Percentiles rank a stretch among this genome's conserved stretches.
These are phyloP conservation scores for Thermomyces lanuginosus DNA, from an alignment of 2,329 filamentous ascomycete species.

Conservation along the genomic window DNA sequence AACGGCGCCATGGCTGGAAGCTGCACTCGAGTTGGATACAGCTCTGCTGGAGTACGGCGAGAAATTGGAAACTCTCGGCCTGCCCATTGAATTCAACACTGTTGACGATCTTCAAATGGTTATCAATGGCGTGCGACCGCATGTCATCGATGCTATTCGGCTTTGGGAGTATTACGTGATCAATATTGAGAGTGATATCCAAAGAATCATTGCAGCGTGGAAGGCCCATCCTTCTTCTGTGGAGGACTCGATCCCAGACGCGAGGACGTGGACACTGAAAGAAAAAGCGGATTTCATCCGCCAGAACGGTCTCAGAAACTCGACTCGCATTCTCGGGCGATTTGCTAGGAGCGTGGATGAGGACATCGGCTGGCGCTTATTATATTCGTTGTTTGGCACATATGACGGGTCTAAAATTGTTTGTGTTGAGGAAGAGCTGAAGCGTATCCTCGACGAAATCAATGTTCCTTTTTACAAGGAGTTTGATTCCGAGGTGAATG, in stretches of 20 bases:
- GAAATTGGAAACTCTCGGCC: conserved; percentile 47
- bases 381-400: conserved; percentile 51
- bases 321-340: conserved; percentile 61
- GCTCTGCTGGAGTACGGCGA: conserved; percentile 51
- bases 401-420: conserved; percentile 22
- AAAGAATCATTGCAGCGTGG: conserved; percentile 58
- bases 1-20: conserved; percentile 59
- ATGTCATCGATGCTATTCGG: conserved; percentile 59
- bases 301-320: conserved; percentile 52
- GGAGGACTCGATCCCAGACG: conserved; percentile 29
- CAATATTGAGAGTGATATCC: conserved; percentile 56
- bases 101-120: conserved; percentile 59
- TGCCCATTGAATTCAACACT: conserved; percentile 57
- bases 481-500: conserved; percentile 67
- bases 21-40: conserved; percentile 59
- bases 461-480: conserved; percentile 85
- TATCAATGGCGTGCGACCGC: conserved; percentile 68
- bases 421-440: conserved; percentile 38
- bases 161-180: conserved; percentile 91
- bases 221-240: conserved; percentile 21
- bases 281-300: conserved; percentile 45
- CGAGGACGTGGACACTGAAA: conserved; percentile 36
- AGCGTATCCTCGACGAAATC: conserved; percentile 57
- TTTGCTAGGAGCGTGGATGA: conserved; percentile 58
- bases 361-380: conserved; percentile 49